These are phyloP conservation scores for Fusarium vanettenii DNA, from an alignment of 2,329 filamentous ascomycete species.

Conservation along the genomic window DNA sequence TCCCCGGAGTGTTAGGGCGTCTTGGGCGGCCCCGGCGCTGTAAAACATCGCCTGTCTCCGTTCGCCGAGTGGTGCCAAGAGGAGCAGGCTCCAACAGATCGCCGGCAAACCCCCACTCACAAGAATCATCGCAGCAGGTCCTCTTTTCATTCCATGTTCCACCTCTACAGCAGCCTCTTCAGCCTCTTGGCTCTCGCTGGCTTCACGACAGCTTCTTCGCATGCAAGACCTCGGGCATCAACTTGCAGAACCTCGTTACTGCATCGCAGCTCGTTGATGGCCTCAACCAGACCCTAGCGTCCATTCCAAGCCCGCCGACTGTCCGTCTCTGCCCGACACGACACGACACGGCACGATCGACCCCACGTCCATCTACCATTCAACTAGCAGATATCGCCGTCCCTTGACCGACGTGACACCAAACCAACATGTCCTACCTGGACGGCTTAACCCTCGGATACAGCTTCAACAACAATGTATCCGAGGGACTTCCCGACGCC, in stretches of 20 bases:
- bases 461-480: slow-evolving; percentile 39
- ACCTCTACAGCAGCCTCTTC: slow-evolving; percentile 28
- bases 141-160: slow-evolving; percentile 36
- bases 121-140: background rate
- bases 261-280: slow-evolving; percentile 23
- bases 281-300: slow-evolving; percentile 12
- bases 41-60: slow-evolving; percentile 11
- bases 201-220: slow-evolving; percentile 14
- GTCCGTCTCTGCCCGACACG: slow-evolving; percentile 21
- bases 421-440: slow-evolving; percentile 39
- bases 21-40: slow-evolving; percentile 8
- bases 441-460: slow-evolving; percentile 39
- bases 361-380: slow-evolving; percentile 6
- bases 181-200: slow-evolving; percentile 29
- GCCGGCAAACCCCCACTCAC: slow-evolving; percentile 20
- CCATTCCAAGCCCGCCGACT: slow-evolving; percentile 15
- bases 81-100: slow-evolving; percentile 23
- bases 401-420: slow-evolving; percentile 27
- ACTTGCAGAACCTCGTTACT: slow-evolving; percentile 12
- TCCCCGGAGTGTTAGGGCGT: slow-evolving; percentile 21
- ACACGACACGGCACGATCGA: slow-evolving; percentile 2
- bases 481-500: slow-evolving; percentile 33
- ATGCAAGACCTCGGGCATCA: slow-evolving; percentile 12
- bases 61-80: slow-evolving; percentile 26
- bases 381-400: background rate